phyloP scores from a whole-genome alignment of 164 flowering plant species.

The Annona squamosa region DNA sequence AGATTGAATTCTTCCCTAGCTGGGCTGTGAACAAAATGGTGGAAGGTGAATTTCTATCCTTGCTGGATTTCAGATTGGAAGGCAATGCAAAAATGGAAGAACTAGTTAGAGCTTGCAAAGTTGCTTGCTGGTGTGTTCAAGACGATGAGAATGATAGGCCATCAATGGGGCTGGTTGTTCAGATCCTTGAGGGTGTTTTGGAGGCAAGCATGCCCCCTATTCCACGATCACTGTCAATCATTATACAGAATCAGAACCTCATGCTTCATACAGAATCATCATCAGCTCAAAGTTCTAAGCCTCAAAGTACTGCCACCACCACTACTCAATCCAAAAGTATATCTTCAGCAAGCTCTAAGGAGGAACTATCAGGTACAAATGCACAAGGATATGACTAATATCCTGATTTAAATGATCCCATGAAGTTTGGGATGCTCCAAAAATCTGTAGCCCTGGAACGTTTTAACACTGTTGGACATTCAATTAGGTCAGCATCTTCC shows the following conservation, averaged over 20 bases:
- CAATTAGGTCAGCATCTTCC: background rate
- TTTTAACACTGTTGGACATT: background rate
- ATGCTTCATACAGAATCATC: background rate
- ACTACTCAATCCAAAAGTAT: background rate
- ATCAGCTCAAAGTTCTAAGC: conserved; percentile 1
- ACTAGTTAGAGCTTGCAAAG: conserved; percentile 22
- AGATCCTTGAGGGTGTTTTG: conserved; percentile 31
- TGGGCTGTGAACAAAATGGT: conserved; percentile 25
- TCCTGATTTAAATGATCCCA: background rate
- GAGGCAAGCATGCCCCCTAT: conserved; percentile 28
- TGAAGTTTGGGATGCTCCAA: background rate
- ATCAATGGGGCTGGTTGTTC: conserved; percentile 34
- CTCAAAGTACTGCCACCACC: background rate
- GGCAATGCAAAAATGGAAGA: conserved; percentile 25
- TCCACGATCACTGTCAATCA: conserved; percentile 24
- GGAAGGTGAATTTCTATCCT: conserved; percentile 16
- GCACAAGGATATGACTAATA: background rate
- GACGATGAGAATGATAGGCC: conserved; percentile 32
- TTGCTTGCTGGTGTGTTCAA: conserved; percentile 41
- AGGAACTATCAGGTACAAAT: background rate
- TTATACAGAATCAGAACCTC: conserved; percentile 9
- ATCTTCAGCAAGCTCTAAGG: background rate
- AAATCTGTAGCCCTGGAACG: background rate
- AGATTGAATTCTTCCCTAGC: conserved; percentile 23
- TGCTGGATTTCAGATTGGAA: conserved; percentile 23